A percentile compares a stretch with the other conserved stretches of the same genome.
phyloP scores from a whole-genome alignment of 1,284 basidiomycete genomes.

The Mycena sp. region DNA sequence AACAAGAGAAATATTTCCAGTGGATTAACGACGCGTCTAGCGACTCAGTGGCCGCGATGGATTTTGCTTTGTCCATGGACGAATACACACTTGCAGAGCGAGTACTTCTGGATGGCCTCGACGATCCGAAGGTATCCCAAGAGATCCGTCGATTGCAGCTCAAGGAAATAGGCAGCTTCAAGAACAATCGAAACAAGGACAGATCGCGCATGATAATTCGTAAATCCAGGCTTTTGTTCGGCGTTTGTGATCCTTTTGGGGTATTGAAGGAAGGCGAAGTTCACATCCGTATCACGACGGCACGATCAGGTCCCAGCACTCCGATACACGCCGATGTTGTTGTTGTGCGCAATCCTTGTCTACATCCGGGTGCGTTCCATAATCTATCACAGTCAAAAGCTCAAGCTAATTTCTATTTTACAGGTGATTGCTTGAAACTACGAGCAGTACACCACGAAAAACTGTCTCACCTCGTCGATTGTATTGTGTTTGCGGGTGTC shows the following conservation, averaged over 20 bases:
- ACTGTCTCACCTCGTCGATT: constrained; percentile 67
- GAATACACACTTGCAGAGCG: constrained; percentile 59
- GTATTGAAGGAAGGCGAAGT: constrained; percentile 70
- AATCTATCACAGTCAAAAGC: not conserved
- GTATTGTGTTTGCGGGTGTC: constrained; percentile 69
- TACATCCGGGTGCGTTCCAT: constrained; percentile 69
- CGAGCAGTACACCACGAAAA: constrained; percentile 60
- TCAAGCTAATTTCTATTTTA: not conserved
- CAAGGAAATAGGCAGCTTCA: constrained; percentile 59
- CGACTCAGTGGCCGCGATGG: constrained; percentile 58
- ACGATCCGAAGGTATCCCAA: constrained; percentile 50
- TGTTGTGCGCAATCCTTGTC: constrained; percentile 71
- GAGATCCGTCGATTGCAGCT: constrained; percentile 55
- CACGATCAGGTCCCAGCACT: constrained; percentile 60
- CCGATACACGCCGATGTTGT: constrained; percentile 67
- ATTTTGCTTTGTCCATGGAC: constrained; percentile 62
- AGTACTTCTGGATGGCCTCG: constrained; percentile 63
- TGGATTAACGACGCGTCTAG: constrained; percentile 61
- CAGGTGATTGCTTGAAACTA: constrained; percentile 71
- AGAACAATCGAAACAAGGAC: constrained; percentile 60
- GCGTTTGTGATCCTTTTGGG: constrained; percentile 71
- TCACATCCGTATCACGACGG: constrained; percentile 63
- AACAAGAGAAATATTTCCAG: constrained; percentile 65
- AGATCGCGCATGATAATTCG: constrained; percentile 67
- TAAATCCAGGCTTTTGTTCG: constrained; percentile 68